Percentiles rank a stretch among this genome's conserved stretches.
phyloP scores from a whole-genome alignment of 805 yeast genomes.

The Metschnikowia bowlesiae region DNA sequence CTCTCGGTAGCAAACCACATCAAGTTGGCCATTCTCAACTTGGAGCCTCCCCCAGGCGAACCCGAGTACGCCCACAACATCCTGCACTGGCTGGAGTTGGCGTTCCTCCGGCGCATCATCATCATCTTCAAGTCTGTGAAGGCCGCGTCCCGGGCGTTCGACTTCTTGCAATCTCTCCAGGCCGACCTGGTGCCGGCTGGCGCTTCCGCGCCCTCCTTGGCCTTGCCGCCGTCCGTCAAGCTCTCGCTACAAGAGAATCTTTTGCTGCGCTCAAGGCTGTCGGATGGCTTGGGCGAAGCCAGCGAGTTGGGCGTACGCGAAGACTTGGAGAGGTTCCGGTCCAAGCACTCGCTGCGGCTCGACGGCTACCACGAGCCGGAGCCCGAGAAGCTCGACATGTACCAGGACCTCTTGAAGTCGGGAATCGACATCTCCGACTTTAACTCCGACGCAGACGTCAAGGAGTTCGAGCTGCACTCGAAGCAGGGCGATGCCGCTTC shows the following conservation, averaged over 20 bases:
- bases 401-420: constrained; percentile 24
- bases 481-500: background rate
- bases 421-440: constrained; percentile 29
- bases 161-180: constrained; percentile 16
- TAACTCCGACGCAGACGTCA: constrained; percentile 21
- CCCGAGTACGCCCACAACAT: constrained; percentile 23
- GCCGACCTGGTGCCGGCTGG: background rate
- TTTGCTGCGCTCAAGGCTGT: constrained; percentile 30
- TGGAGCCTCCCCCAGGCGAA: constrained; percentile 10
- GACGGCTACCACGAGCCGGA: constrained; percentile 30
- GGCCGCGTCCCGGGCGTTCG: constrained; percentile 24
- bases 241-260: constrained; percentile 37
- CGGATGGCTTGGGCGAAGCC: constrained; percentile 17
- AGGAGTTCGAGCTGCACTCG: constrained; percentile 15
- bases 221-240: constrained; percentile 20
- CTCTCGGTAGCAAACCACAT: constrained; percentile 34
- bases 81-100: constrained; percentile 34
- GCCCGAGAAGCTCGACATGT: constrained; percentile 29
- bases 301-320: constrained; percentile 20
- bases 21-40: constrained; percentile 28
- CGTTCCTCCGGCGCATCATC: constrained; percentile 35
- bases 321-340: constrained; percentile 24
- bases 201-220: background rate
- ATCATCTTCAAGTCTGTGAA: constrained; percentile 31
- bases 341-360: constrained; percentile 10